Evolutionary conservation across 2,329 filamentous ascomycete species (phyloP).

Genomic region (Acephala macrosclerotiorum): DNA sequence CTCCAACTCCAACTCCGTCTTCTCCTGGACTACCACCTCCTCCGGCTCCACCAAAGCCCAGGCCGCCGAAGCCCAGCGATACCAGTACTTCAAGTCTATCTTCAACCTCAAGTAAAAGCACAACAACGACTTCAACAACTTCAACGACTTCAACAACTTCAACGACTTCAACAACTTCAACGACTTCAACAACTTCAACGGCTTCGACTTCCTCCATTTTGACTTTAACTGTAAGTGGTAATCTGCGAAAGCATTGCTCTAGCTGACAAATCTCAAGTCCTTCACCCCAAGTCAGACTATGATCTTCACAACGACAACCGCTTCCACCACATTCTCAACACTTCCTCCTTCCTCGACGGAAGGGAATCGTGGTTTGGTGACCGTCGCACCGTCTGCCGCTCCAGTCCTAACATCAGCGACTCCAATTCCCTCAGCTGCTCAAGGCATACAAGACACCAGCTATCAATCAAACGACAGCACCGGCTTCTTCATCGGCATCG

Average conservation of each 20-base stretch:
- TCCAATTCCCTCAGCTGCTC: neutral
- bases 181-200: neutral
- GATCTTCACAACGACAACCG: neutral
- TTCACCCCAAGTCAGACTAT: neutral
- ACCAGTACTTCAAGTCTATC: neutral
- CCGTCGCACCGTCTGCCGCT: neutral
- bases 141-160: too few species aligned
- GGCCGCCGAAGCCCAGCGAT: neutral
- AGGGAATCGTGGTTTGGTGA: neutral
- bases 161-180: neutral
- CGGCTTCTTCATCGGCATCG: slow-evolving; percentile 5
- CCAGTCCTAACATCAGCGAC: neutral
- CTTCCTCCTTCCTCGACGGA: neutral
- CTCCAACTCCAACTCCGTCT: neutral
- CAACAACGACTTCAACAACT: neutral
- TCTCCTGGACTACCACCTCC: too few species aligned
- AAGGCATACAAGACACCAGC: neutral
- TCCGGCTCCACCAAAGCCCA: neutral
- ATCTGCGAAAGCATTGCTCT: neutral
- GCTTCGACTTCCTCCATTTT: neutral
- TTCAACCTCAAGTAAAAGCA: neutral
- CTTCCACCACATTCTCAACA: neutral
- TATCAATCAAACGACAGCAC: neutral
- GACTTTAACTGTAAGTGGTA: neutral
- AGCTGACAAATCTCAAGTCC: neutral